These are phyloP conservation scores for Erythrophleum fordii DNA, from an alignment of 306 rosid genomes.

Conservation along the genomic window DNA sequence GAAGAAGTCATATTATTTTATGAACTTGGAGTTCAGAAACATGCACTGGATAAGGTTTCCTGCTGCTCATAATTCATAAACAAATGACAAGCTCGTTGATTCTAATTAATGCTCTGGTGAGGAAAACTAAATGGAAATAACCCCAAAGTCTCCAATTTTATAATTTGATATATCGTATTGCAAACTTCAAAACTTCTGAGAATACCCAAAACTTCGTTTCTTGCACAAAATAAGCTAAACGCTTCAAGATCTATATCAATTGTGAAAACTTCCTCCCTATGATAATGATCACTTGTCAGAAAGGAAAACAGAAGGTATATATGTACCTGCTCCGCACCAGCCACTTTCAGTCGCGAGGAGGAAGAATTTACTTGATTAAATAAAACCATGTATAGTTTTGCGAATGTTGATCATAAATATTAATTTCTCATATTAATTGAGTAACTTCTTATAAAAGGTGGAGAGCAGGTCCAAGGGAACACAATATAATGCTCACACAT, in stretches of 20 bases:
- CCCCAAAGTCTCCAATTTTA: not conserved
- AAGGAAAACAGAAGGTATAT: not conserved
- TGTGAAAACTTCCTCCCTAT: no score
- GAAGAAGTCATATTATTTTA: not conserved
- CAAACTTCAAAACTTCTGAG: slow-evolving; percentile 11
- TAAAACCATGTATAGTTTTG: not conserved
- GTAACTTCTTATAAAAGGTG: no score
- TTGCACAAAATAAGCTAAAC: no score
- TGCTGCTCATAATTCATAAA: slow-evolving; percentile 22
- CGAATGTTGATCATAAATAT: no score
- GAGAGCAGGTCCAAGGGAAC: no score
- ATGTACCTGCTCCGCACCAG: not conserved
- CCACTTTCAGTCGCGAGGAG: no score
- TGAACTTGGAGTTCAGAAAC: slow-evolving; percentile 13
- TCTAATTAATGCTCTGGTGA: not conserved
- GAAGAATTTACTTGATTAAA: not conserved
- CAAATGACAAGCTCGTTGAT: not conserved
- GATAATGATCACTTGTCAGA: not conserved
- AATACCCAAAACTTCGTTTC: not conserved
- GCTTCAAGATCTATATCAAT: no score
- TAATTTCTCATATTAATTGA: no score
- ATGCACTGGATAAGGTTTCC: not conserved
- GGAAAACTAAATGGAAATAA: slow-evolving; percentile 2
- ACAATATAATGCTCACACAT: not conserved
- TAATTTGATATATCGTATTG: not conserved